Evolutionary conservation across 2,329 filamentous ascomycete species (phyloP).

Genomic region (Trichocomaceae sp.): DNA sequence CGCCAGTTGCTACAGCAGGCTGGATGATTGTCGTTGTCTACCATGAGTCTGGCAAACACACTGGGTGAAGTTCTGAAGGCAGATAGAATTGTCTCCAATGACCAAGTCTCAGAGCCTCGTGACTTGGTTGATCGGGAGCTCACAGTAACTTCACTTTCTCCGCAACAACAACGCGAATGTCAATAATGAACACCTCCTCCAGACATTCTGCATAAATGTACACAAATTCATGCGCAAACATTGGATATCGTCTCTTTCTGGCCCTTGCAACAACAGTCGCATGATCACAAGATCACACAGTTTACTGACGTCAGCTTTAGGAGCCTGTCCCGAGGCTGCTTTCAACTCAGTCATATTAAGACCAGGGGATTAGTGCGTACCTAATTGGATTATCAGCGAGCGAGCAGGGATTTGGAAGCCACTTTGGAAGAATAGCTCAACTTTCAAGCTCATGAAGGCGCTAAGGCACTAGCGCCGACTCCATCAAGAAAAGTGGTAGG

Average conservation of each 20-base stretch:
- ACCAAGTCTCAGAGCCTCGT: background rate
- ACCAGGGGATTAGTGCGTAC: background rate
- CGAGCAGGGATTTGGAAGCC: too few relatives aligned
- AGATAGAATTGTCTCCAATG: background rate
- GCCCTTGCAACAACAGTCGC: background rate
- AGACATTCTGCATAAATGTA: background rate
- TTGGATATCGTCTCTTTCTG: background rate
- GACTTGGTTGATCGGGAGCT: background rate
- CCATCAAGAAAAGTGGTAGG: background rate
- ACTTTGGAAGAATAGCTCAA: background rate
- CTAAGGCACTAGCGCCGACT: background rate
- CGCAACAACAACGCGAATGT: background rate
- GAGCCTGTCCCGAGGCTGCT: slow-evolving; percentile 6
- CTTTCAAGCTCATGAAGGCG: background rate
- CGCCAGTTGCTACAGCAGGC: background rate
- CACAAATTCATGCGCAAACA: too few relatives aligned
- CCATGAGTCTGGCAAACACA: background rate
- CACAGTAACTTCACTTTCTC: background rate
- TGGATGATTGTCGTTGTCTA: background rate
- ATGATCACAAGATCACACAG: background rate
- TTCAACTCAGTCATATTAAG: too few relatives aligned
- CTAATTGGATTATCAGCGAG: background rate
- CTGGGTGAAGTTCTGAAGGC: background rate
- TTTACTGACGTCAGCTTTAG: background rate
- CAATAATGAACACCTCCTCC: background rate